phyloP scores from a whole-genome alignment of 225 moss, liverwort and hornwort species.

The Marchantia paleacea region DNA sequence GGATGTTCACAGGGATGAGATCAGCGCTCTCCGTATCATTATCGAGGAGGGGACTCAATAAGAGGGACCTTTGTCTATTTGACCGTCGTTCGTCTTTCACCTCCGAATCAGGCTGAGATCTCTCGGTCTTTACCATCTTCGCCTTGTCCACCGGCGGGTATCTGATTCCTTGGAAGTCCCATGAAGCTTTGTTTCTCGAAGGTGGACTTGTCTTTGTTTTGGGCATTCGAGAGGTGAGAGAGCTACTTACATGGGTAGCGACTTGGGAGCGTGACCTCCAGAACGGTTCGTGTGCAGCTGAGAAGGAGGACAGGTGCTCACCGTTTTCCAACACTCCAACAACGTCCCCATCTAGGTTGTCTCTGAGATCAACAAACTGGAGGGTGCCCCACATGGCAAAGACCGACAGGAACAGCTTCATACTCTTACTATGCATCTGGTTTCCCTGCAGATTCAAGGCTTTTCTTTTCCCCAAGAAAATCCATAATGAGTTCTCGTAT shows the following conservation, averaged over 20 bases:
- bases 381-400: slow-evolving; percentile 49
- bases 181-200: not conserved
- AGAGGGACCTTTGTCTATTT: not conserved
- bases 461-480: slow-evolving; percentile 34
- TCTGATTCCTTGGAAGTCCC: not conserved
- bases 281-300: slow-evolving; percentile 30
- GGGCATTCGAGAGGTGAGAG: too few species aligned
- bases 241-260: too few species aligned
- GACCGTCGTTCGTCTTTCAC: not conserved
- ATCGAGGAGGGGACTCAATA: slow-evolving; percentile 1
- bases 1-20: not conserved
- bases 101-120: not conserved
- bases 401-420: slow-evolving; percentile 45
- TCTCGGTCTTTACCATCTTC: not conserved
- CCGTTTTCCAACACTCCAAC: slow-evolving; percentile 49
- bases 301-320: slow-evolving; percentile 37
- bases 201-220: not conserved
- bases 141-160: not conserved
- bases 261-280: slow-evolving; percentile 13
- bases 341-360: slow-evolving; percentile 49
- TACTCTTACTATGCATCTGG: slow-evolving; percentile 52
- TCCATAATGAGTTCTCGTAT: not conserved
- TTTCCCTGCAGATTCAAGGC: slow-evolving; percentile 70
- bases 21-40: not conserved
- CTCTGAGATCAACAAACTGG: slow-evolving; percentile 53